Evolutionary conservation across 495 filamentous ascomycete species (phyloP).

Genomic region (Penicillium waksmanii): DNA sequence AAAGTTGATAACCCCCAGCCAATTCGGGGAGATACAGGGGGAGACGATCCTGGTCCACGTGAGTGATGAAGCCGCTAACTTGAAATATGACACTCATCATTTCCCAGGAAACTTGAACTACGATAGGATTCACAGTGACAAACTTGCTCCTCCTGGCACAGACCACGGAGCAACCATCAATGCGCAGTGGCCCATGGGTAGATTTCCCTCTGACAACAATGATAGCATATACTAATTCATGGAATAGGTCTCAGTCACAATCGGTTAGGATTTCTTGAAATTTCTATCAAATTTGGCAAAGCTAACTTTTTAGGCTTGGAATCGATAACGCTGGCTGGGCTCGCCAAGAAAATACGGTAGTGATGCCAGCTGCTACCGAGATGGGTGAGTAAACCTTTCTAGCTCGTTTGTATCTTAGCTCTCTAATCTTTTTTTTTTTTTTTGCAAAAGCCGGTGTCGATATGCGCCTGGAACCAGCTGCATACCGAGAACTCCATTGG

Average conservation of each 20-base stretch:
- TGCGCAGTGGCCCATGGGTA: slow-evolving; percentile 72
- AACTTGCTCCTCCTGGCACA: slow-evolving; percentile 67
- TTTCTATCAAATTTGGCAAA: not conserved
- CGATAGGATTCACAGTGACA: slow-evolving; percentile 67
- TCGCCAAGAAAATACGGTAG: slow-evolving; percentile 64
- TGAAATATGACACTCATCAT: not conserved
- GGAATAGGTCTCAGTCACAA: slow-evolving; percentile 58
- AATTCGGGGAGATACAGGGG: slow-evolving; percentile 61
- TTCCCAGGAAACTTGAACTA: slow-evolving; percentile 57
- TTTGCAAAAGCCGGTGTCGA: slow-evolving; percentile 69
- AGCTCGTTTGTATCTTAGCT: not conserved
- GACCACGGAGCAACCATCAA: slow-evolving; percentile 66
- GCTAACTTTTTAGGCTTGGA: slow-evolving; percentile 47
- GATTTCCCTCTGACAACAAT: not conserved
- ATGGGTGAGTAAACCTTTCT: slow-evolving; percentile 45
- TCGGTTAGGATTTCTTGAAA: slow-evolving; percentile 38
- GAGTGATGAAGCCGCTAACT: slow-evolving; percentile 18
- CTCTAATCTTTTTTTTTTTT: not conserved
- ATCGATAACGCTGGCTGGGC: slow-evolving; percentile 66
- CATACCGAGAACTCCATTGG: slow-evolving; percentile 75
- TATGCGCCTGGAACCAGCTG: slow-evolving; percentile 70
- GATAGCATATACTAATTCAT: not conserved
- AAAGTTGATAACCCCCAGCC: slow-evolving; percentile 67
- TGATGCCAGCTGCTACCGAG: slow-evolving; percentile 64
- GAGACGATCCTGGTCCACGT: slow-evolving; percentile 66